These are phyloP conservation scores for Xanthoconium purpureum DNA, from an alignment of 768 basidiomycete genomes.

Conservation along the genomic window DNA sequence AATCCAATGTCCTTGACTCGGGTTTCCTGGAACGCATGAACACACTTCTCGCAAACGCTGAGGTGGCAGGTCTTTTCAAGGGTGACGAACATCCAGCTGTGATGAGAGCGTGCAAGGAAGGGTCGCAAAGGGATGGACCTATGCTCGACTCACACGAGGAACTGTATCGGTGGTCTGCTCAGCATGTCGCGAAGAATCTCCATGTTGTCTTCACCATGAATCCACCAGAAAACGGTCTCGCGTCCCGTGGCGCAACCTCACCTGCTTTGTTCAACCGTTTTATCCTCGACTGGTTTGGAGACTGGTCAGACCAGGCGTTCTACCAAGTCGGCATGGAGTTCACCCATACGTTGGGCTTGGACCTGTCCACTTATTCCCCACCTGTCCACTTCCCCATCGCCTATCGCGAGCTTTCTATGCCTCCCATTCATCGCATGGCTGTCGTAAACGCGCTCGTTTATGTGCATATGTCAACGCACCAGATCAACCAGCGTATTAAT, in stretches of 20 bases:
- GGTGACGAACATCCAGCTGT: slow-evolving; percentile 99
- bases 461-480: slow-evolving; percentile 86
- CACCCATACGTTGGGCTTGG: slow-evolving; percentile 90
- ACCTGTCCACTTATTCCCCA: slow-evolving; percentile 75
- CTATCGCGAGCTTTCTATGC: slow-evolving; percentile 78
- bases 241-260: slow-evolving; percentile 93
- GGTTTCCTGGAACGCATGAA: slow-evolving; percentile 99
- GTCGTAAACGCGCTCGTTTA: slow-evolving; percentile 92
- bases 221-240: slow-evolving; percentile 92
- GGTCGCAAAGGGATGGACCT: slow-evolving; percentile 95
- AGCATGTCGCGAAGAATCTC: slow-evolving; percentile 95
- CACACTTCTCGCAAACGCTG: slow-evolving; percentile 97
- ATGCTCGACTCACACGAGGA: slow-evolving; percentile 99
- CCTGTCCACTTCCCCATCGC: slow-evolving; percentile 85
- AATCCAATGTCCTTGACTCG: slow-evolving; percentile 98
- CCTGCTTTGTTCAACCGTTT: slow-evolving; percentile 99
- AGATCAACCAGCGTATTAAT: slow-evolving; percentile 84
- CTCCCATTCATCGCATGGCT: slow-evolving; percentile 87
- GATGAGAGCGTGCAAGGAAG: slow-evolving; percentile 99
- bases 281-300: slow-evolving; percentile 99
- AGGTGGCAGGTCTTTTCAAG: slow-evolving; percentile 99
- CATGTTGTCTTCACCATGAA: slow-evolving; percentile 99
- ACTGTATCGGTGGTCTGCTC: slow-evolving; percentile 97
- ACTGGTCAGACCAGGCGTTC: slow-evolving; percentile 98
- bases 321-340: slow-evolving; percentile 98